These are phyloP conservation scores for Chrysoporthe deuterocubensis DNA, from an alignment of 2,329 filamentous ascomycete genomes.

Conservation along the genomic window DNA sequence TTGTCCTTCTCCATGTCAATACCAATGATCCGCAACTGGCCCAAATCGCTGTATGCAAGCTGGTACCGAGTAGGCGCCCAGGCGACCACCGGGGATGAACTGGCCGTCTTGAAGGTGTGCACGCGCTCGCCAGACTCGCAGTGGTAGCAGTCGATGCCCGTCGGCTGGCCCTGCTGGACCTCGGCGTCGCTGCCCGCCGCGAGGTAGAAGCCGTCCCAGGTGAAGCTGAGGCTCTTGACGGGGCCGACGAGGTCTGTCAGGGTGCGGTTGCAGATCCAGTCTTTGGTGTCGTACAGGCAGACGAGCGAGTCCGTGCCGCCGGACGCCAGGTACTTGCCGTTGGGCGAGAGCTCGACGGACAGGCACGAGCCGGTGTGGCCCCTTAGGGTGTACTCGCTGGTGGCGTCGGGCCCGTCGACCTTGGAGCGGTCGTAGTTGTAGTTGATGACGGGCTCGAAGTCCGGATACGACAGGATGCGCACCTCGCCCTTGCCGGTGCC, in stretches of 20 bases:
- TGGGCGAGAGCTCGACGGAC: constrained; percentile 70
- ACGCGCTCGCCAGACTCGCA: constrained; percentile 75
- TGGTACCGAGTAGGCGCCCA: constrained; percentile 79
- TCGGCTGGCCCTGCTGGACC: constrained; percentile 49
- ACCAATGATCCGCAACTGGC: constrained; percentile 70
- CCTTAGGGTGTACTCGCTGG: constrained; percentile 63
- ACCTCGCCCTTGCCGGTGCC: constrained; percentile 73
- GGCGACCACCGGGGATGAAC: constrained; percentile 67
- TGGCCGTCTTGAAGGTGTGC: constrained; percentile 70
- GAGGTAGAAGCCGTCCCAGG: constrained; percentile 76
- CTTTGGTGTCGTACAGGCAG: constrained; percentile 75
- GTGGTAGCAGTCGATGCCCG: constrained; percentile 71
- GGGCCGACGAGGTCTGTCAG: constrained; percentile 71
- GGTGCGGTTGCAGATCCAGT: constrained; percentile 77
- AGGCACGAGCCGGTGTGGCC: constrained; percentile 77
- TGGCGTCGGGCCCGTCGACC: constrained; percentile 38
- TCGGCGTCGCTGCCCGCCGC: constrained; percentile 68
- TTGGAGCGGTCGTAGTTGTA: constrained; percentile 45
- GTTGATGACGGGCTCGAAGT: constrained; percentile 59
- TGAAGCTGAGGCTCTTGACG: constrained; percentile 74
- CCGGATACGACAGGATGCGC: constrained; percentile 71
- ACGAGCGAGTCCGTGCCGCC: constrained; percentile 78
- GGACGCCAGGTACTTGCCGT: constrained; percentile 72
- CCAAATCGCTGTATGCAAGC: constrained; percentile 73
- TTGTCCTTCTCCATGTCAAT: constrained; percentile 49